Evolutionary conservation across 1,139 yeast species (phyloP), one percentile per base, ranked within the genome.

Genomic region (Groenewaldozyma auringiensis): DNA sequence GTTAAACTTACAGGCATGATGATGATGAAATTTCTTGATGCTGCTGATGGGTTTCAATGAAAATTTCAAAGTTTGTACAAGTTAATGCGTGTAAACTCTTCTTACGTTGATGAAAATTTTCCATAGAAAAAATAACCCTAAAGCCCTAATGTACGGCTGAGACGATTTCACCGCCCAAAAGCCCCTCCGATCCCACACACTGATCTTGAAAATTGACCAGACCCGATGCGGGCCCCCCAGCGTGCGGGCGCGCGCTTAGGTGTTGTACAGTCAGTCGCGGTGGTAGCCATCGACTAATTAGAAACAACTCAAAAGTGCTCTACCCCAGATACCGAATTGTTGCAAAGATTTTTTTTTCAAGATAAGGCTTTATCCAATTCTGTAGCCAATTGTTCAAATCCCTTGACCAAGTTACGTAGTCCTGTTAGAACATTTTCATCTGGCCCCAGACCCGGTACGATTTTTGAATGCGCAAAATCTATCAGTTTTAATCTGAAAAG

Each of bases 401-500:
- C 60, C 1, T 53, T 55, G 2, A 82, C 66, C 40, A 86, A 62
- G 53, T 75, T 81, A 53, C 80, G 81, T 1, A 87, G 65, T 0
- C 95, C 96, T 22, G 65, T 66, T 2, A 87, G 61, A 3, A 82
- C 66, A 57, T 83, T 83, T 42, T 78, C 83, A 61, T 88, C 96
- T 25, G 75, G 75, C 0, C 94, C 94, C 46, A 72, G 52, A 0
- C 83, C 85, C 0, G 79, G 76, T 0, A 76, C 72, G 50, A 75
- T 67, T 52, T 70, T 75, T 0, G 96, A 78, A 62, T 89, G 97
- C 0, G 96, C 97, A 70, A 92, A 88, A 62, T 92, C 98, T 14
- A 92, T 87, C 46, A 89, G 58, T 40, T 79, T 72, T 41, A 87
- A 69, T 4, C 78, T 67, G 52, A 86, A 76, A 41, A 79, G 59